phyloP scores from a whole-genome alignment of 257 asterid genomes.

The Striga asiatica region DNA sequence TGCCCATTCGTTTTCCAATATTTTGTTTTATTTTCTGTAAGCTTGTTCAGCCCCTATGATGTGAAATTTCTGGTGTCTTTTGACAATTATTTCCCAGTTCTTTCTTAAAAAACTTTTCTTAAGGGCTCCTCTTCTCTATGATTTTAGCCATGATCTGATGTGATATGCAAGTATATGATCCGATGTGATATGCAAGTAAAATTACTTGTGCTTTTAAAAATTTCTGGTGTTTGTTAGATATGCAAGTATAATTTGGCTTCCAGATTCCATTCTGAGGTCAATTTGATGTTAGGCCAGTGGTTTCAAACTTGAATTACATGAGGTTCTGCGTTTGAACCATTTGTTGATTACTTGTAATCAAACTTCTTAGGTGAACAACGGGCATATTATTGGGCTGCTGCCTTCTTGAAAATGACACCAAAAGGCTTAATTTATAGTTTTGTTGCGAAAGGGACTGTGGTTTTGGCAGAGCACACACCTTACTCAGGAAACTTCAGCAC shows the following conservation, averaged over 20 bases:
- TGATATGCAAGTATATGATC: neutral
- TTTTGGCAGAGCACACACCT: conserved; percentile 93
- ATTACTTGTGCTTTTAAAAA: neutral
- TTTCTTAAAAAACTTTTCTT: too few relatives aligned
- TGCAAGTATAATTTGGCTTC: neutral
- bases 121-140: conserved; percentile 7
- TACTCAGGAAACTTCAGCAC: conserved; percentile 98
- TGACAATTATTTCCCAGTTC: conserved; percentile 8
- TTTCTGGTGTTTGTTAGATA: neutral
- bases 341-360: conserved; percentile 1
- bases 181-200: neutral
- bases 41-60: neutral
- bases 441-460: conserved; percentile 93
- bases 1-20: neutral
- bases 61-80: neutral
- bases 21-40: conserved; percentile 3
- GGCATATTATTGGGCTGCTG: neutral
- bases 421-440: conserved; percentile 95
- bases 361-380: neutral
- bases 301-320: neutral
- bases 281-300: neutral
- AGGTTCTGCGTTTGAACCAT: neutral
- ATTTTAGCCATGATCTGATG: neutral
- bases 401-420: conserved; percentile 48
- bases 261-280: neutral